Conservation (phyloP, 2,329 filamentous ascomycete species). For the Neofusicoccum parvum region DNA sequence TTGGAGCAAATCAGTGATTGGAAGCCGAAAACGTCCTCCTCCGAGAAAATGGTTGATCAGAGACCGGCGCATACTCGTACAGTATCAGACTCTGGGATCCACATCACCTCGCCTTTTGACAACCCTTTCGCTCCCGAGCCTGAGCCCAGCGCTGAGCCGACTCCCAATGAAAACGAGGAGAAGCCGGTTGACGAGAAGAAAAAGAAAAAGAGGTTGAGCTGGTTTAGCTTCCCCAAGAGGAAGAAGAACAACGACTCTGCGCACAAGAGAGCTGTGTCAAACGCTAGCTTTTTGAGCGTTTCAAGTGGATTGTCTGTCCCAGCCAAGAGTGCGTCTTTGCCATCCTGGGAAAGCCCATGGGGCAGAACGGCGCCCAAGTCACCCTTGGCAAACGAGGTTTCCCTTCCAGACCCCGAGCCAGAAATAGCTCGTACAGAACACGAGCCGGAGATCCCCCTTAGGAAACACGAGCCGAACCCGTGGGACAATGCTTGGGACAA, state of each 20-base stretch:
- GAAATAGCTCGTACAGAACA: constrained; percentile 15
- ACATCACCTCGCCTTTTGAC: constrained; percentile 6
- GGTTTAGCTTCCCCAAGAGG: constrained; percentile 5
- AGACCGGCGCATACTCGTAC: neutral
- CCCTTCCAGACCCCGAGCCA: constrained; percentile 8
- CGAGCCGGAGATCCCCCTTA: constrained; percentile 13
- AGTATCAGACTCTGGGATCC: neutral
- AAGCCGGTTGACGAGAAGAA: neutral
- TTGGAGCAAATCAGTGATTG: neutral
- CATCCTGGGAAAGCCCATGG: constrained; percentile 13
- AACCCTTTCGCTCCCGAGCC: constrained; percentile 6
- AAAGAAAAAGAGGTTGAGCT: constrained; percentile 18
- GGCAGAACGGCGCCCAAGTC: constrained; percentile 5
- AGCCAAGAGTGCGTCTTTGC: neutral
- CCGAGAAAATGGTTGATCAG: neutral
- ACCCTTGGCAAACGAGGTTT: constrained; percentile 1
- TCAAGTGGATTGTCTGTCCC: constrained; percentile 3
- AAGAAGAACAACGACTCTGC: constrained; percentile 12
- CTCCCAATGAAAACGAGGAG: neutral
- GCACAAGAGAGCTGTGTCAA: constrained; percentile 17
- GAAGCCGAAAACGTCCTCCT: neutral
- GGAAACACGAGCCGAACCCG: constrained; percentile 16
- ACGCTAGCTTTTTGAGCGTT: neutral
- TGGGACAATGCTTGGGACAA: constrained; percentile 18
- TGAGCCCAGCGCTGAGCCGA: neutral